Evolutionary conservation across 306 rosid species (phyloP).

Genomic region (Hippophae gyantsensis): DNA sequence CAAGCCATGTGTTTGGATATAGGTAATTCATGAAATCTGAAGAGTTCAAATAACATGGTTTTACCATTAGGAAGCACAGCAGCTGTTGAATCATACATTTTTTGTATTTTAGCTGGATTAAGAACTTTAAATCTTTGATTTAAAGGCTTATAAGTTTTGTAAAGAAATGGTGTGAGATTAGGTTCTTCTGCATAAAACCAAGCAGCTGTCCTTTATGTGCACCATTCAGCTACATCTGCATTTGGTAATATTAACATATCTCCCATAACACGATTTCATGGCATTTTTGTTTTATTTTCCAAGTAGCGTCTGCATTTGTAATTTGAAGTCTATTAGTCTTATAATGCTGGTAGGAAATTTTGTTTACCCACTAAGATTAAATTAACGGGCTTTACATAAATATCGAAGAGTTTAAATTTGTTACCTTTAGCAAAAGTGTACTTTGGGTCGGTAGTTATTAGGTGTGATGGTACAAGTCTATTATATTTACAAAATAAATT

Average conservation of each 20-base stretch:
- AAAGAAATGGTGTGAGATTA: constrained; percentile 41
- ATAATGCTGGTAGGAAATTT: constrained; percentile 31
- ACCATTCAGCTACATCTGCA: constrained; percentile 68
- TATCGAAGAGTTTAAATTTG: too few species aligned
- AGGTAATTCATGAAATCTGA: too few species aligned
- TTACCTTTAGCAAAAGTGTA: too few species aligned
- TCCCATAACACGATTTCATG: constrained; percentile 64
- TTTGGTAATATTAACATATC: constrained; percentile 57
- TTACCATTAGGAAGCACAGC: constrained; percentile 65
- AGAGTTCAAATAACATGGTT: too few species aligned
- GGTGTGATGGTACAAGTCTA: too few species aligned
- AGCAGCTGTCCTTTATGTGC: constrained; percentile 61
- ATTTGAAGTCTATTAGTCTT: constrained; percentile 39
- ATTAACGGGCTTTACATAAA: constrained; percentile 15
- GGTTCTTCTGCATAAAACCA: constrained; percentile 71
- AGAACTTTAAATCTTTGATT: constrained; percentile 31
- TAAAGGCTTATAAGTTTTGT: constrained; percentile 25
- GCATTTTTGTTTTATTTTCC: constrained; percentile 54
- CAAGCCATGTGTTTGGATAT: too few species aligned
- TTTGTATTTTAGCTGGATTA: constrained; percentile 25
- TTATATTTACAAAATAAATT: too few species aligned
- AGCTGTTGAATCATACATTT: constrained; percentile 77
- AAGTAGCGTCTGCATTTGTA: constrained; percentile 32
- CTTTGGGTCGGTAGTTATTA: too few species aligned
- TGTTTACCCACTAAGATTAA: constrained; percentile 24